Percentiles rank a stretch among this genome's conserved stretches.
These are phyloP conservation scores for Cucumis sativus DNA, from an alignment of 306 rosid species.

Conservation along the genomic window DNA sequence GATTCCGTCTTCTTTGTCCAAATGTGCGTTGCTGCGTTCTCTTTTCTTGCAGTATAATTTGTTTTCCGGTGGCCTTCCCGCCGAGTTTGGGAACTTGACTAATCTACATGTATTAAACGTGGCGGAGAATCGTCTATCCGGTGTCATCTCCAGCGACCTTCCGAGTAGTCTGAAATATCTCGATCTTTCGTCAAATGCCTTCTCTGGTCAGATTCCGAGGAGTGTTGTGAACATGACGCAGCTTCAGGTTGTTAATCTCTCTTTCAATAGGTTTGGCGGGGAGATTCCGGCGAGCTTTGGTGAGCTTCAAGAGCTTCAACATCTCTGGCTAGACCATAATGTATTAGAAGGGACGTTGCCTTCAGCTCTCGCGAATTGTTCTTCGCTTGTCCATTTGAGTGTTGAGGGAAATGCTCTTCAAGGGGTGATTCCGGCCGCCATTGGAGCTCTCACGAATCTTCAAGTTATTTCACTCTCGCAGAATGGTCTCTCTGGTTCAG, in stretches of 20 bases:
- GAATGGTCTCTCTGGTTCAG: conserved; percentile 60
- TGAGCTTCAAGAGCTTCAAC: conserved; percentile 57
- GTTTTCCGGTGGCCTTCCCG: conserved; percentile 54
- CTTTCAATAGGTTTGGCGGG: conserved; percentile 61
- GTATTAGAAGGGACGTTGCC: conserved; percentile 63
- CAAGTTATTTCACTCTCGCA: conserved; percentile 67
- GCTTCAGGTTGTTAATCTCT: conserved; percentile 67
- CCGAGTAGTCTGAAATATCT: conserved; percentile 40
- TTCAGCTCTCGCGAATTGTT: conserved; percentile 76
- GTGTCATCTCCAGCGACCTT: conserved; percentile 35
- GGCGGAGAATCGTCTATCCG: conserved; percentile 67
- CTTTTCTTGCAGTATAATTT: conserved; percentile 65
- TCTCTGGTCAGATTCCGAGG: conserved; percentile 67
- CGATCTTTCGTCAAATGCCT: conserved; percentile 68
- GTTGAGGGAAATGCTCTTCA: conserved; percentile 59
- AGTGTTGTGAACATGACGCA: conserved; percentile 32
- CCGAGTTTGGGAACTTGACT: conserved; percentile 53
- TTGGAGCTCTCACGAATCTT: conserved; percentile 62
- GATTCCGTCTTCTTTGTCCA: conserved; percentile 44
- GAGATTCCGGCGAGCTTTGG: conserved; percentile 72
- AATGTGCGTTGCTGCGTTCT: conserved; percentile 53
- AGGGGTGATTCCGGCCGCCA: conserved; percentile 80
- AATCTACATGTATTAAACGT: conserved; percentile 45
- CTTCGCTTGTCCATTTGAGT: conserved; percentile 72
- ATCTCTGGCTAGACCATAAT: conserved; percentile 84